Evolutionary conservation across 176 grass and related monocot species (phyloP), one percentile per base, ranked within the genome.

Genomic region (Cenchrus purpureus): DNA sequence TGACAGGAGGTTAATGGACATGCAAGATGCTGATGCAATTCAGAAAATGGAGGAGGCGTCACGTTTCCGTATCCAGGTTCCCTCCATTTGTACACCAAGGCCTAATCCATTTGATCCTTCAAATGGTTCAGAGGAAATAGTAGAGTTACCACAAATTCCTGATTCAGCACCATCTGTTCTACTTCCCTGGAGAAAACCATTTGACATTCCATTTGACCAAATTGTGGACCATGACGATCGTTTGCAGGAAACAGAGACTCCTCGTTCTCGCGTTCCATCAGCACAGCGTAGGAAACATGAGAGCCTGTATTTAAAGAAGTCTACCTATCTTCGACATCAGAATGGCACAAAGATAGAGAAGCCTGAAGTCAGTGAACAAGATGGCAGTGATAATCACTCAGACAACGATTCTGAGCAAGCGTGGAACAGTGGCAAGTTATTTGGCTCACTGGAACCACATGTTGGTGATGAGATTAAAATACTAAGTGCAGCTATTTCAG

Each of bases 101-200:
- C 50, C 71, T 9, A 89, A 79, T 32, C 71, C 80, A 16, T 89
- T 82, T 61, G 59, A 78, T 43, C 53, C 22, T 88, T 54, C 87
- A 54, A 67, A 69, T 78, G 86, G 57, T 80, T 79, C 87, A 51
- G 85, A 92, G 42, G 87, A 86, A 61, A 83, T 57, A 37, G 76
- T 84, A 68, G 88, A 84, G 28, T 69, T 94, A n/a, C 87, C 72
- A 11, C 87, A 67, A 65, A 29, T 90, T 76, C 93, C 93, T 71
- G 80, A 79, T 73, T 92, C 90, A 51, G 93, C 93, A 60, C 90
- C 90, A 22, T 95, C 93, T 45, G 20, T 76, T 78, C 45, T 90
- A 58, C 71, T 86, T 79, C 76, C 37, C 10, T 28, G 66, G 52
- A 67, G 49, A 79, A 85, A 88, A 51, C 66, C 84, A 48, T 95